A percentile compares a stretch with the other conserved stretches of the same genome.
phyloP scores from a whole-genome alignment of 108 stramenopile genomes.

The Cyclotella baltica region DNA sequence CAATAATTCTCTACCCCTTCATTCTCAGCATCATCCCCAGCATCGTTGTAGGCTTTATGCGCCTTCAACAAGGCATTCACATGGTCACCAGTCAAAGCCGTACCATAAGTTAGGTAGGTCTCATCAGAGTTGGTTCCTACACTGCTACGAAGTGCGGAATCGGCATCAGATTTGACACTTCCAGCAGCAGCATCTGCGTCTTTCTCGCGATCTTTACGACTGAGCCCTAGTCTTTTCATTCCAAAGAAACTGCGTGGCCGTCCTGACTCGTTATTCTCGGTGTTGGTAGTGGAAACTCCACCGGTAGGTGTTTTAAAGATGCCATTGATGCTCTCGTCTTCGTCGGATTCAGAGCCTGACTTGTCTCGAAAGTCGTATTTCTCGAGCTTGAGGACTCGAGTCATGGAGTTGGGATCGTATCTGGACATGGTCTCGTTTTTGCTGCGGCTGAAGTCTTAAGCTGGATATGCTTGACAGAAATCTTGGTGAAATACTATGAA shows the following conservation, averaged over 20 bases:
- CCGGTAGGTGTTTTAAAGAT: background rate
- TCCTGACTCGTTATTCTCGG: background rate
- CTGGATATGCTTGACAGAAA: background rate
- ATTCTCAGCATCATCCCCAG: background rate
- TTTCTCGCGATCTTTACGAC: constrained; percentile 5
- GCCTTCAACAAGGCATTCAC: constrained; percentile 22
- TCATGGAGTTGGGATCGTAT: constrained; percentile 25
- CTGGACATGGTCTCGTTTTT: constrained; percentile 5
- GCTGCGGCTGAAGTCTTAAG: background rate
- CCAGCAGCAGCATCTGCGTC: constrained; percentile 17
- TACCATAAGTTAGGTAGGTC: background rate
- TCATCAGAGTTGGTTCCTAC: constrained; percentile 8
- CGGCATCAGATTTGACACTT: constrained; percentile 1
- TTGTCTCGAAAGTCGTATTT: constrained; percentile 13
- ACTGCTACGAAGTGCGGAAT: background rate
- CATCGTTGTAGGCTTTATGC: background rate
- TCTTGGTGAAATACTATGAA: background rate
- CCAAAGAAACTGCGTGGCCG: background rate
- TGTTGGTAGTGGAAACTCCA: background rate
- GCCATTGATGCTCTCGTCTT: background rate
- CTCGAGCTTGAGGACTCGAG: constrained; percentile 13
- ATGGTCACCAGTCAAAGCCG: constrained; percentile 27
- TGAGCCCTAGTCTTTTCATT: background rate
- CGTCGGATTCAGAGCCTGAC: constrained; percentile 17
- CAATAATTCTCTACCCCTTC: constrained; percentile 13